Percentiles rank a stretch among this genome's conserved stretches.
These are phyloP conservation scores for Graphilbum fragrans DNA, from an alignment of 2,329 filamentous ascomycete species.

Conservation along the genomic window DNA sequence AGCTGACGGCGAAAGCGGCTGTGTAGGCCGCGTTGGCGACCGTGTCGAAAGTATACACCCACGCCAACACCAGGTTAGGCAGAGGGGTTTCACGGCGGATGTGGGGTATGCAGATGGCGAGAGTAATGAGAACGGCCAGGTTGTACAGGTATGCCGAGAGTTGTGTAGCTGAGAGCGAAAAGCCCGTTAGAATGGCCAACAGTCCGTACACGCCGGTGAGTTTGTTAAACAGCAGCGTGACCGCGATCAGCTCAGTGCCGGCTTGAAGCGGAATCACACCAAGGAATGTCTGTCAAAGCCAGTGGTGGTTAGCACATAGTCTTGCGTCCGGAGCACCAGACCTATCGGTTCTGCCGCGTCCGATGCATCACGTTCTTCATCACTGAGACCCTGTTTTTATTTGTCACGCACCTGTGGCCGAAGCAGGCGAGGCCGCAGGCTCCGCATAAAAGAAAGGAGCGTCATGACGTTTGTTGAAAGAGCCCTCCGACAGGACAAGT, in stretches of 20 bases:
- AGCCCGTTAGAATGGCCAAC: constrained; percentile 79
- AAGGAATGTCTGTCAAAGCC: constrained; percentile 80
- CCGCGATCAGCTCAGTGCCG: constrained; percentile 72
- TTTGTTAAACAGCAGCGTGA: constrained; percentile 83
- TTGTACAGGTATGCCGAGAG: constrained; percentile 89
- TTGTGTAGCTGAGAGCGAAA: constrained; percentile 69
- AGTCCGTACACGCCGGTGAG: constrained; percentile 83
- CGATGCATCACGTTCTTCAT: background rate
- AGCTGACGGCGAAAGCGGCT: constrained; percentile 66
- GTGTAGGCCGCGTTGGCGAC: constrained; percentile 75
- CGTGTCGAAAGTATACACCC: constrained; percentile 75
- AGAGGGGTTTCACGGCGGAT: constrained; percentile 70
- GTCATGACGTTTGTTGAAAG: background rate
- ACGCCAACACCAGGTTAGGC: constrained; percentile 69
- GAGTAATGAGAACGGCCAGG: constrained; percentile 53
- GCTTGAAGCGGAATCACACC: constrained; percentile 78
- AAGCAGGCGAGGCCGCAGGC: background rate
- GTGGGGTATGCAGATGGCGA: constrained; percentile 62
- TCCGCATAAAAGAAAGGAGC: background rate
- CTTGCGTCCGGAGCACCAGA: too few relatives aligned
- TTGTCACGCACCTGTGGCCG: background rate
- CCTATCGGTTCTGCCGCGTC: too few relatives aligned
- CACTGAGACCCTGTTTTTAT: background rate
- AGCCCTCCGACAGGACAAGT: background rate
- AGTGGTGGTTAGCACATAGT: too few relatives aligned